phyloP scores from a whole-genome alignment of 148 eudicot genomes.

The Amaranthus cruentus region DNA sequence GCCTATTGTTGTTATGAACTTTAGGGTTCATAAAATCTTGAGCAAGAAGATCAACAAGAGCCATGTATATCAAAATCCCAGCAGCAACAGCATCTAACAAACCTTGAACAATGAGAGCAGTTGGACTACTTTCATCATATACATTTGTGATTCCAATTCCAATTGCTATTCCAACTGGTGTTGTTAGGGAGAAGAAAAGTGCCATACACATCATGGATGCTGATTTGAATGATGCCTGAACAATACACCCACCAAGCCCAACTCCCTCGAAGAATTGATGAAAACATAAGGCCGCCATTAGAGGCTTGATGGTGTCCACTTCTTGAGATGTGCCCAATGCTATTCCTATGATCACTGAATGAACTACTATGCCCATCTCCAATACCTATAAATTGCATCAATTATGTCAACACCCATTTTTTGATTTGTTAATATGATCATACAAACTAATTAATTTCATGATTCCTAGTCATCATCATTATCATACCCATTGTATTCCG shows the following conservation, averaged over 20 bases:
- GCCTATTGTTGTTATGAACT: constrained; percentile 26
- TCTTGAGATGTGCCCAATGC: no score
- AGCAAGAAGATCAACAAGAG: constrained; percentile 40
- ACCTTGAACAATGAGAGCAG: constrained; percentile 33
- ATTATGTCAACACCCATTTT: no score
- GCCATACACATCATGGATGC: constrained; percentile 28
- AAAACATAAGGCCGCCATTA: no score
- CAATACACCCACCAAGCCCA: neutral
- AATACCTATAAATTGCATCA: no score
- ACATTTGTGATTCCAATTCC: constrained; percentile 33
- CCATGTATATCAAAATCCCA: constrained; percentile 45
- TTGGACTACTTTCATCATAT: constrained; percentile 31
- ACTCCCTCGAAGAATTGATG: no score
- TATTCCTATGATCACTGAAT: no score
- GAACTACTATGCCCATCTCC: no score
- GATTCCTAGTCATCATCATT: no score
- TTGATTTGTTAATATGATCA: no score
- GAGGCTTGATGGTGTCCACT: no score
- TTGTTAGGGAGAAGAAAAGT: constrained; percentile 34
- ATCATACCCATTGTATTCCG: no score
- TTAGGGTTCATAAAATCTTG: constrained; percentile 40
- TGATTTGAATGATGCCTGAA: constrained; percentile 37
- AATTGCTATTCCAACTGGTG: constrained; percentile 34
- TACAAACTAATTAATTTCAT: no score
- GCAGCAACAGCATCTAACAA: constrained; percentile 31